Evolutionary conservation across 2,329 filamentous ascomycete genomes (phyloP).

Genomic region (Trichothecium roseum): DNA sequence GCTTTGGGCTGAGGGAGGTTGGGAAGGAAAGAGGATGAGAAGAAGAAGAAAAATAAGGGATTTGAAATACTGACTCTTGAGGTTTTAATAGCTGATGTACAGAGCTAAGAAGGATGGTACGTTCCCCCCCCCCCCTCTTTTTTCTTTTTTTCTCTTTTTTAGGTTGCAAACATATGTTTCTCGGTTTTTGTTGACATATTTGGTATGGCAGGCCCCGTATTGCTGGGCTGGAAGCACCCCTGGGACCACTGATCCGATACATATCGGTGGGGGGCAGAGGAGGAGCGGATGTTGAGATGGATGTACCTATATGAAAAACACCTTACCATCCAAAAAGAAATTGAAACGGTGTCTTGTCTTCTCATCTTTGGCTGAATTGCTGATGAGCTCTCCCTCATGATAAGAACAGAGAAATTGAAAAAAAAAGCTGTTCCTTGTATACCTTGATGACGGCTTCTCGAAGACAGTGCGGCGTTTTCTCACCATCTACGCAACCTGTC

Average conservation of each 20-base stretch:
- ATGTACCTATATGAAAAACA: not conserved
- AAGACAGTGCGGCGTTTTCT: too few relatives aligned
- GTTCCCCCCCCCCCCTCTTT: slow-evolving; percentile 5
- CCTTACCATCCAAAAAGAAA: too few relatives aligned
- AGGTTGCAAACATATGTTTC: too few relatives aligned
- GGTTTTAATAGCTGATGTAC: slow-evolving; percentile 69
- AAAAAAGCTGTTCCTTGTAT: too few relatives aligned
- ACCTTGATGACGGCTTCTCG: slow-evolving; percentile 45
- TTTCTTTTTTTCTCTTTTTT: too few relatives aligned
- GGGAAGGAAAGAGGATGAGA: slow-evolving; percentile 1
- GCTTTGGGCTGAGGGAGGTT: too few relatives aligned
- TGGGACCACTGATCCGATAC: slow-evolving; percentile 71
- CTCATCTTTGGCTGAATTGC: too few relatives aligned
- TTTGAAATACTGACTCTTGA: slow-evolving; percentile 1
- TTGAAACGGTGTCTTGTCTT: not conserved
- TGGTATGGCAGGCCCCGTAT: slow-evolving; percentile 46
- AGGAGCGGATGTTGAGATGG: too few relatives aligned
- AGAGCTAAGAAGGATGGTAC: slow-evolving; percentile 88
- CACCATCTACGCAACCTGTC: too few relatives aligned
- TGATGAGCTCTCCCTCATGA: slow-evolving; percentile 4
- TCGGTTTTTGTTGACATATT: too few relatives aligned
- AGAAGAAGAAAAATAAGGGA: not conserved
- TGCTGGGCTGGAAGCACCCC: slow-evolving; percentile 90
- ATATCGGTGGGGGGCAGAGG: too few relatives aligned
- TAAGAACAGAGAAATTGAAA: not conserved